Evolutionary conservation across 495 filamentous ascomycete species (phyloP).

Genomic region (Saxophila tyrrhenica): DNA sequence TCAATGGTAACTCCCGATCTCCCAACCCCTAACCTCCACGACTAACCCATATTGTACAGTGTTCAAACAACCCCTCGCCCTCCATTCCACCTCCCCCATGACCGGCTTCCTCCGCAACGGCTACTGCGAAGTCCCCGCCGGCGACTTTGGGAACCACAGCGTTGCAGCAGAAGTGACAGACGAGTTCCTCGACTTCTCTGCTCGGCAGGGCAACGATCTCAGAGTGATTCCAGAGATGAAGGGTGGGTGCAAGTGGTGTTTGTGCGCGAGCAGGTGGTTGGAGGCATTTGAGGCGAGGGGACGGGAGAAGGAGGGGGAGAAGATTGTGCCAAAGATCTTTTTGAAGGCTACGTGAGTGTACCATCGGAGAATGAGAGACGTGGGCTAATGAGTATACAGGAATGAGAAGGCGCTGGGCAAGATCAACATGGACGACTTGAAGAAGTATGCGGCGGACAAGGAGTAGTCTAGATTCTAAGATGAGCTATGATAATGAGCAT

Average conservation of each 20-base stretch:
- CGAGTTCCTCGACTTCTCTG: constrained; percentile 49
- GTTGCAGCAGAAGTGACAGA: constrained; percentile 41
- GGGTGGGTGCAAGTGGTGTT: constrained; percentile 49
- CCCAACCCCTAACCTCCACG: neutral
- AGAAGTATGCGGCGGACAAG: constrained; percentile 34
- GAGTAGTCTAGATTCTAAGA: constrained; percentile 7
- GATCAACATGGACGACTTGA: constrained; percentile 34
- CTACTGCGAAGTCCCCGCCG: constrained; percentile 41
- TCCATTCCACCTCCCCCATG: constrained; percentile 45
- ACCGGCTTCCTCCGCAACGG: constrained; percentile 52
- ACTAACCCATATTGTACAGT: constrained; percentile 30
- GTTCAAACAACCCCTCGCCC: constrained; percentile 43
- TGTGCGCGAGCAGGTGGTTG: constrained; percentile 43
- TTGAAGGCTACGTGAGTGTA: constrained; percentile 32
- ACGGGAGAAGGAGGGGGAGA: constrained; percentile 27
- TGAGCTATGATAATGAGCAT: neutral
- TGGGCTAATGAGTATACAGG: neutral
- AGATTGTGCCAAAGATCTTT: constrained; percentile 33
- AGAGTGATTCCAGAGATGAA: constrained; percentile 37
- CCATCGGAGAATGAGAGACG: neutral
- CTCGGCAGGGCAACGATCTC: constrained; percentile 47
- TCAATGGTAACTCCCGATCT: constrained; percentile 12
- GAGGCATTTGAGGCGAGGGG: constrained; percentile 39
- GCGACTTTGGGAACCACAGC: constrained; percentile 30
- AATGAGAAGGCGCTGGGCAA: constrained; percentile 37